Evolutionary conservation across 345 rosid species (phyloP).

Genomic region (Citrus sinensis): DNA sequence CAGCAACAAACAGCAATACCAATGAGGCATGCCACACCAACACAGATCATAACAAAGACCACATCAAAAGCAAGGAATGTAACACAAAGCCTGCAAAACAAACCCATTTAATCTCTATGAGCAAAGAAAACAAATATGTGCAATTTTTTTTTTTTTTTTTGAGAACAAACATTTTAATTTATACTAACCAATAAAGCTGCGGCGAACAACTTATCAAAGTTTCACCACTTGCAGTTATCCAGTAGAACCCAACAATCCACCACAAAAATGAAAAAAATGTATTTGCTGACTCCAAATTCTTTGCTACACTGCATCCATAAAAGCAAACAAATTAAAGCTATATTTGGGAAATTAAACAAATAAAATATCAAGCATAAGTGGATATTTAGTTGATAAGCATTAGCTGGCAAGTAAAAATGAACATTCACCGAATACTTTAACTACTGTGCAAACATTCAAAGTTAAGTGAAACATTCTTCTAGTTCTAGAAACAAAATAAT

Average conservation of each 20-base stretch:
- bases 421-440: no score
- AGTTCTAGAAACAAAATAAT: not conserved
- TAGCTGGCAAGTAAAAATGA: not conserved
- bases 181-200: slow-evolving; percentile 70
- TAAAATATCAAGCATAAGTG: not conserved
- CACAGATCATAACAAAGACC: slow-evolving; percentile 69
- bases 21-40: slow-evolving; percentile 68
- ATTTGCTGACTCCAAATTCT: slow-evolving; percentile 68
- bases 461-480: no score
- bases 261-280: slow-evolving; percentile 78
- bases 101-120: slow-evolving; percentile 12
- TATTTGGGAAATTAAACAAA: not conserved
- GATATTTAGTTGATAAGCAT: not conserved
- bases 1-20: slow-evolving; percentile 93
- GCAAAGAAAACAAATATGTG: not conserved
- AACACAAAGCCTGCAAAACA: slow-evolving; percentile 72
- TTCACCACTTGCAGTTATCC: slow-evolving; percentile 61
- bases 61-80: slow-evolving; percentile 84
- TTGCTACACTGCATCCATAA: slow-evolving; percentile 35
- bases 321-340: not conserved
- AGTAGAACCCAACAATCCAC: slow-evolving; percentile 91
- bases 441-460: no score
- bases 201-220: slow-evolving; percentile 50
- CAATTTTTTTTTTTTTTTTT: no score
- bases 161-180: not conserved